phyloP scores from a whole-genome alignment of 495 filamentous ascomycete species.

The Aspergillus haitiensis region DNA sequence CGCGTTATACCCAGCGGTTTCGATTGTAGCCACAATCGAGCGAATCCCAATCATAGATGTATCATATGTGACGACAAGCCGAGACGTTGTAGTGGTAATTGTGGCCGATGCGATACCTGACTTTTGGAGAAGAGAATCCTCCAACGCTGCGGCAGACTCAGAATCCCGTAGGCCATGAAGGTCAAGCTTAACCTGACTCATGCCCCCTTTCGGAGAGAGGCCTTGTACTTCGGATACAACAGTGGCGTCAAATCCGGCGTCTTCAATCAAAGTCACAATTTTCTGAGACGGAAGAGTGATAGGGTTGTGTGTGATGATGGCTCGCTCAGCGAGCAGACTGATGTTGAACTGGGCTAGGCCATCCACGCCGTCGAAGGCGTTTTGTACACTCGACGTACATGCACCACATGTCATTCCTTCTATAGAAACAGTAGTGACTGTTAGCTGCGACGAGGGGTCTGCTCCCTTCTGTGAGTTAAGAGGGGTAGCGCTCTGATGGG shows the following conservation, averaged over 20 bases:
- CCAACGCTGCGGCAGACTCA: slow-evolving; percentile 66
- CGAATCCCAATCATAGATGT: slow-evolving; percentile 74
- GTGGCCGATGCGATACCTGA: slow-evolving; percentile 71
- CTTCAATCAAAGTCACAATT: slow-evolving; percentile 66
- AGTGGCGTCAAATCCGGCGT: slow-evolving; percentile 84
- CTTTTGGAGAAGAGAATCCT: slow-evolving; percentile 62
- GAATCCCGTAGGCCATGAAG: slow-evolving; percentile 77
- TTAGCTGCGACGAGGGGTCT: slow-evolving; percentile 43
- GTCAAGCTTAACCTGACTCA: slow-evolving; percentile 66
- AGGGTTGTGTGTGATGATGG: slow-evolving; percentile 83
- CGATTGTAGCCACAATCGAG: slow-evolving; percentile 76
- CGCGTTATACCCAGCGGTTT: slow-evolving; percentile 80
- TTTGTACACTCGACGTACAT: slow-evolving; percentile 88
- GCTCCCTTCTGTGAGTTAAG: slow-evolving; percentile 28
- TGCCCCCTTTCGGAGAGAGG: slow-evolving; percentile 32
- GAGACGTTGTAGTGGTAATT: slow-evolving; percentile 67
- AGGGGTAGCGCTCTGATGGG: slow-evolving; percentile 18
- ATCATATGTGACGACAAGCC: slow-evolving; percentile 68
- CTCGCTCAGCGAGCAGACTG: slow-evolving; percentile 87
- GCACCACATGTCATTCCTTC: slow-evolving; percentile 97
- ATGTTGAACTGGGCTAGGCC: slow-evolving; percentile 89
- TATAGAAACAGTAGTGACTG: slow-evolving; percentile 79
- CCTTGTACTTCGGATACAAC: slow-evolving; percentile 55
- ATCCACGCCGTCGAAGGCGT: slow-evolving; percentile 71
- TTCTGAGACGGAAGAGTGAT: slow-evolving; percentile 63